These are phyloP conservation scores for Ilyonectria mors-panacis DNA, from an alignment of 2,329 filamentous ascomycete species.

Conservation along the genomic window DNA sequence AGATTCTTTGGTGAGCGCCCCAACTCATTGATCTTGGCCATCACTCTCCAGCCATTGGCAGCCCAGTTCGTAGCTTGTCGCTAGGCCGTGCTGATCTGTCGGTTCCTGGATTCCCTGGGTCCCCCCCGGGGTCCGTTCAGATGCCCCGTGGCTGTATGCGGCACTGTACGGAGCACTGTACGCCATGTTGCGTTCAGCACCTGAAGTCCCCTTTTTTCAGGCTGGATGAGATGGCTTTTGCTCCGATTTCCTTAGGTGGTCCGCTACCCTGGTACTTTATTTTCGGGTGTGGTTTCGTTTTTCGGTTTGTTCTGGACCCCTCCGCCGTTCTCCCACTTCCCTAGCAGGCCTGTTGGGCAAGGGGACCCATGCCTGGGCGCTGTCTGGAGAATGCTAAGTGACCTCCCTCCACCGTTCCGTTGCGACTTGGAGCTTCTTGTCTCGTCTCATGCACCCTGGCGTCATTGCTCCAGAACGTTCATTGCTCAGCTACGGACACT, in stretches of 20 bases:
- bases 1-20: not conserved
- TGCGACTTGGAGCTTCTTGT: too few relatives aligned
- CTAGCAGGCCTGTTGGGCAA: constrained; percentile 5
- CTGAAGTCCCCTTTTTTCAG: not conserved
- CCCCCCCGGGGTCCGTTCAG: not conserved
- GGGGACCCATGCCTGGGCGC: not conserved
- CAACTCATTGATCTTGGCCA: not conserved
- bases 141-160: not conserved
- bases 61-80: not conserved
- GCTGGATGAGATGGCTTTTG: not conserved
- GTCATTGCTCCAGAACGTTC: too few relatives aligned
- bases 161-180: not conserved
- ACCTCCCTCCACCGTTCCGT: not conserved
- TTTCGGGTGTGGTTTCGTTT: constrained; percentile 15
- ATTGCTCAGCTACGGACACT: not conserved
- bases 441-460: too few relatives aligned
- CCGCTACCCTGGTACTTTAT: constrained; percentile 8
- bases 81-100: too few relatives aligned
- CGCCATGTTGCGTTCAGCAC: not conserved
- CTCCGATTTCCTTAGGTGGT: not conserved
- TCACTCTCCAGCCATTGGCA: not conserved
- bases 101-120: not conserved
- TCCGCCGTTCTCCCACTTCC: not conserved
- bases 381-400: not conserved
- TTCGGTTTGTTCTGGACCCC: constrained; percentile 19